Percentiles rank a stretch among this genome's conserved stretches.
phyloP scores from a whole-genome alignment of 2,329 filamentous ascomycete genomes.

The Xylaria hypoxylon region DNA sequence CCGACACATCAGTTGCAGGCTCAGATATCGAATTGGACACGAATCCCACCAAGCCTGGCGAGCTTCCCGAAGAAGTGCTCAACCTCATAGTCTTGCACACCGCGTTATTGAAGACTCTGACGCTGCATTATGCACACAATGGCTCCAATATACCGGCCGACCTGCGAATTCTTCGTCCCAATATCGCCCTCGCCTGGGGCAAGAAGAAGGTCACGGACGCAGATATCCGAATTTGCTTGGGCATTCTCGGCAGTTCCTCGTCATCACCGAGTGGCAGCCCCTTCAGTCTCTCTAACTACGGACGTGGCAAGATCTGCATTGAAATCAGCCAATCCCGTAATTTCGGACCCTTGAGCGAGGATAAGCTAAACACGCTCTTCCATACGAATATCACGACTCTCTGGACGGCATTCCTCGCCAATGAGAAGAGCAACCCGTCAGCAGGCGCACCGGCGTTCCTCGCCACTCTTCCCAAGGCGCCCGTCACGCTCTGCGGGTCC shows the following conservation, averaged over 20 bases:
- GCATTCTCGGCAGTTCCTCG: conserved; percentile 62
- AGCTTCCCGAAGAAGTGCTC: conserved; percentile 64
- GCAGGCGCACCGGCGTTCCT: conserved; percentile 62
- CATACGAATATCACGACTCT: conserved; percentile 61
- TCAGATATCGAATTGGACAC: conserved; percentile 51
- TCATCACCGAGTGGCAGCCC: conserved; percentile 41
- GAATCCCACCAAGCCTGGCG: conserved; percentile 38
- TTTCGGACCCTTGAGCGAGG: conserved; percentile 60
- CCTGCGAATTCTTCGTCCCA: conserved; percentile 69
- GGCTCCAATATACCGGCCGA: conserved; percentile 72
- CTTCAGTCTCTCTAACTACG: conserved; percentile 55
- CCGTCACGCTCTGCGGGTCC: conserved; percentile 64
- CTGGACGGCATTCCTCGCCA: conserved; percentile 54
- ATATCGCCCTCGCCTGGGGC: conserved; percentile 76
- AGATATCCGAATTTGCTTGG: conserved; percentile 75
- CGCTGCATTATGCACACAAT: conserved; percentile 77
- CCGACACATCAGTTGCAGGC: conserved; percentile 55
- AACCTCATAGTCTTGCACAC: conserved; percentile 73
- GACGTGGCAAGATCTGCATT: conserved; percentile 64
- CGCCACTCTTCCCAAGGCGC: conserved; percentile 64
- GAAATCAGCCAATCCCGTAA: conserved; percentile 61
- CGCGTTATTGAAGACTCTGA: conserved; percentile 75
- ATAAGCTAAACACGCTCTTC: conserved; percentile 66
- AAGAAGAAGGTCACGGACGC: conserved; percentile 74
- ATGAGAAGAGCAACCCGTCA: conserved; percentile 30